Percentiles rank a stretch among this genome's conserved stretches.
phyloP scores from a whole-genome alignment of 2,329 filamentous ascomycete genomes.

The Trichoderma koningii region DNA sequence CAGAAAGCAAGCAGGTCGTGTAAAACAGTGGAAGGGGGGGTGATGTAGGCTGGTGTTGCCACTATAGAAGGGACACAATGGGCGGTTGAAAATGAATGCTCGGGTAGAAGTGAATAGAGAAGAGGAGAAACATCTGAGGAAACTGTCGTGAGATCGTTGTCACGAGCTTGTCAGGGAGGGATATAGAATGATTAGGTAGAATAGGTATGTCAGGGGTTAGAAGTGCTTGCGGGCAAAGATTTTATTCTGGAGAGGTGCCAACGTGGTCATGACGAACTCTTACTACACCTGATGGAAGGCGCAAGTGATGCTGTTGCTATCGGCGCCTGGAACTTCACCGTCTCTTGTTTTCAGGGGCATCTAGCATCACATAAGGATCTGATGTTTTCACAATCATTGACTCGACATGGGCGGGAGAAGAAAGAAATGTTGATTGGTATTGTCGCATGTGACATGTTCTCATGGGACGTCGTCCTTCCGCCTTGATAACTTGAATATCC shows the following conservation, averaged over 20 bases:
- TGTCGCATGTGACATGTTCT: conserved; percentile 1
- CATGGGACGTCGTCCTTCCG: conserved; percentile 5
- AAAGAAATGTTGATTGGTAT: conserved; percentile 8
- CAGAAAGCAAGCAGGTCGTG: background rate
- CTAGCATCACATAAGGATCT: background rate
- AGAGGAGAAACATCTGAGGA: background rate
- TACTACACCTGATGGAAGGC: background rate
- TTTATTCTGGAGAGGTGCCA: background rate
- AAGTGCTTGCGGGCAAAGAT: background rate
- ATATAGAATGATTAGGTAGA: background rate
- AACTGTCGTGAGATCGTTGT: background rate
- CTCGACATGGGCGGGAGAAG: background rate
- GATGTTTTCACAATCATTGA: background rate
- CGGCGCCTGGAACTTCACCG: background rate
- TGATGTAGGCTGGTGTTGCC: background rate
- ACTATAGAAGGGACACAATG: background rate
- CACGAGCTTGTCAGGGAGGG: too few relatives aligned
- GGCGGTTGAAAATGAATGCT: background rate
- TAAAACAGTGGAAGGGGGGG: background rate
- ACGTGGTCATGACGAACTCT: too few relatives aligned
- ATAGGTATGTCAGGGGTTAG: background rate
- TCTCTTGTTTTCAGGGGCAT: too few relatives aligned
- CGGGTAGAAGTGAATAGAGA: background rate
- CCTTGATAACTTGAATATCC: conserved; percentile 17
- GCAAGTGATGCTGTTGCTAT: background rate